A percentile compares a stretch with the other conserved stretches of the same genome.
Evolutionary conservation across 2,329 filamentous ascomycete species (phyloP).

Genomic region (Verticillium klebahnii): DNA sequence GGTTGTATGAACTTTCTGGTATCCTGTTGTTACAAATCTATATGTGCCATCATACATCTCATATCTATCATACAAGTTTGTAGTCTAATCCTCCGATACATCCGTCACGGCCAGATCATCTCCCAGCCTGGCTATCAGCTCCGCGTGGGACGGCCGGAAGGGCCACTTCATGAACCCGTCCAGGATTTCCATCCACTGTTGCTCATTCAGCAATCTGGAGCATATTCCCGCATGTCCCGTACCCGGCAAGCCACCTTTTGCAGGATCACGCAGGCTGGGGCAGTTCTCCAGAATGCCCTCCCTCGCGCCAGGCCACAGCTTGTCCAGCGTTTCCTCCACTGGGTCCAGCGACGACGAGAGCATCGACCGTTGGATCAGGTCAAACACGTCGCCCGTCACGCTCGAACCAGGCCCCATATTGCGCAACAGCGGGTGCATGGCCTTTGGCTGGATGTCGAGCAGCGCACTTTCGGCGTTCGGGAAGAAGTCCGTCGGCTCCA

Average conservation of each 20-base stretch:
- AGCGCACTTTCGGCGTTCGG: conserved; percentile 55
- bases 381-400: conserved; percentile 44
- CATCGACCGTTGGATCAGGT: conserved; percentile 44
- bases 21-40: not conserved
- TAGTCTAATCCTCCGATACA: not conserved
- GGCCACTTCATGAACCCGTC: conserved; percentile 63
- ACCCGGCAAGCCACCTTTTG: conserved; percentile 37
- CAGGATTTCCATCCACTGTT: conserved; percentile 54
- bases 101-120: conserved; percentile 19
- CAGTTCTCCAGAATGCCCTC: conserved; percentile 47
- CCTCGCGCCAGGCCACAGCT: conserved; percentile 55
- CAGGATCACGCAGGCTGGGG: conserved; percentile 42
- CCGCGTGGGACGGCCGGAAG: conserved; percentile 47
- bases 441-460: conserved; percentile 62
- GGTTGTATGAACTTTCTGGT: not conserved
- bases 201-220: conserved; percentile 43
- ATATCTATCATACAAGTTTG: not conserved
- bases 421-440: conserved; percentile 42
- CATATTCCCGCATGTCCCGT: conserved; percentile 35
- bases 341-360: conserved; percentile 25
- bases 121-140: conserved; percentile 38
- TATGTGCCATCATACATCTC: not conserved
- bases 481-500: conserved; percentile 58
- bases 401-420: conserved; percentile 34
- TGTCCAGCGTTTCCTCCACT: conserved; percentile 40